Conservation (phyloP, 164 flowering plant species). For the Annona cherimola region DNA sequence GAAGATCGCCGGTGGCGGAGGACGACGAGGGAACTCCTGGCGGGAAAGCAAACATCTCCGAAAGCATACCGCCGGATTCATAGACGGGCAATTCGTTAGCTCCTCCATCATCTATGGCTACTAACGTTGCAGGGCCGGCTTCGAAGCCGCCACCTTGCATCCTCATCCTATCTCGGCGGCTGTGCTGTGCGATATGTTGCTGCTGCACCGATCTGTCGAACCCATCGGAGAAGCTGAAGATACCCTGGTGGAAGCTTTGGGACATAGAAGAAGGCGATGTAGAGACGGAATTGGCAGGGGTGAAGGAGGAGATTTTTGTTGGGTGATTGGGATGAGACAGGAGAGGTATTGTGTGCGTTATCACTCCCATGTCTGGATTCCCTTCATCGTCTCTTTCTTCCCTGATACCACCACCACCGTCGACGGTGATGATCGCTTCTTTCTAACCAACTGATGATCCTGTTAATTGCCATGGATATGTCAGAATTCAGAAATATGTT, state of each 20-base stretch:
- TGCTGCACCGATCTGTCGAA: conserved; percentile 51
- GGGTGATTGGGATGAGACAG: conserved; percentile 12
- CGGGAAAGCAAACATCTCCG: conserved; percentile 85
- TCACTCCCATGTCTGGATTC: conserved; percentile 46
- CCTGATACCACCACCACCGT: neutral
- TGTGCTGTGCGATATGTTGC: conserved; percentile 48
- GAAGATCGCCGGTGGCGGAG: conserved; percentile 25
- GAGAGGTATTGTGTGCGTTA: conserved; percentile 21
- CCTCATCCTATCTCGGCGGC: conserved; percentile 63
- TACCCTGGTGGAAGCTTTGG: conserved; percentile 55
- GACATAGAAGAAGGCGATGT: no score
- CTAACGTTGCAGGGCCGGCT: conserved; percentile 35
- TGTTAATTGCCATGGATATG: conserved; percentile 9
- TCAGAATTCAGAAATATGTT: conserved; percentile 1
- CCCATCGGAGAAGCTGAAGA: conserved; percentile 64
- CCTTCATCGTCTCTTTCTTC: conserved; percentile 30
- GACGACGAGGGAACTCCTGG: conserved; percentile 20
- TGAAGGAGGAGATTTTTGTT: neutral
- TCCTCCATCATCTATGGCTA: conserved; percentile 39
- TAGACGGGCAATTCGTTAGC: conserved; percentile 42
- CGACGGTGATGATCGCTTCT: neutral
- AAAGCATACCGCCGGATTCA: conserved; percentile 50
- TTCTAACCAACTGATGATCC: neutral
- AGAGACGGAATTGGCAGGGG: conserved; percentile 18
- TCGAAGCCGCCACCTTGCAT: conserved; percentile 36